Percentiles rank a stretch among this genome's conserved stretches.
Evolutionary conservation across 805 yeast species (phyloP).

Genomic region (Teunomyces stri): DNA sequence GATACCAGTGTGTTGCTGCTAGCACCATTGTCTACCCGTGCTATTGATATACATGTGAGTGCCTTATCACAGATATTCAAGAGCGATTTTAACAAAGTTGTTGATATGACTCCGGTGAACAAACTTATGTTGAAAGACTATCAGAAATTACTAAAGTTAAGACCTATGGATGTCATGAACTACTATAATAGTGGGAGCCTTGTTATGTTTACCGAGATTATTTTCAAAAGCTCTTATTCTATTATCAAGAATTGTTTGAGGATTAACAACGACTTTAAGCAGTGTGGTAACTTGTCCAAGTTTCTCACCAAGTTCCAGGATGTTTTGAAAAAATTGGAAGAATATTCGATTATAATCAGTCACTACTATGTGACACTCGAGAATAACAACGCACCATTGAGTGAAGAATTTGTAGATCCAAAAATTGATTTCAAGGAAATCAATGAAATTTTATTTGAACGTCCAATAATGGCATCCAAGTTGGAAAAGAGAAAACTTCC

Average conservation of each 20-base stretch:
- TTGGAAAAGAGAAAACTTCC: slow-evolving; percentile 23
- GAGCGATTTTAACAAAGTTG: not conserved
- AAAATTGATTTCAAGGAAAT: slow-evolving; percentile 22
- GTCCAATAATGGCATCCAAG: slow-evolving; percentile 26
- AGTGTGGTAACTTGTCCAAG: slow-evolving; percentile 58
- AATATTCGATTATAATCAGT: slow-evolving; percentile 40
- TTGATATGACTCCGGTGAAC: slow-evolving; percentile 6
- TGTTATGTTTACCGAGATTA: slow-evolving; percentile 48
- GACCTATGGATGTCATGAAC: slow-evolving; percentile 19
- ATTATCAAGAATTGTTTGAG: slow-evolving; percentile 67
- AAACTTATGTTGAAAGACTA: slow-evolving; percentile 24
- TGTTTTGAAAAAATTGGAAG: slow-evolving; percentile 38
- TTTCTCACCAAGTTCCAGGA: slow-evolving; percentile 46
- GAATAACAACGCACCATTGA: slow-evolving; percentile 17
- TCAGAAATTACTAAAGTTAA: slow-evolving; percentile 23
- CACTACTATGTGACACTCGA: slow-evolving; percentile 26
- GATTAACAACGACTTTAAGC: slow-evolving; percentile 67
- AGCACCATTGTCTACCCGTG: slow-evolving; percentile 43
- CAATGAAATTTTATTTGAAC: slow-evolving; percentile 24
- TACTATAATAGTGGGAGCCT: slow-evolving; percentile 28
- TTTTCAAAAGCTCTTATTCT: slow-evolving; percentile 50
- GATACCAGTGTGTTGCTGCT: slow-evolving; percentile 24
- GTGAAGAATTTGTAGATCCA: slow-evolving; percentile 12
- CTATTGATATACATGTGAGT: slow-evolving; percentile 31
- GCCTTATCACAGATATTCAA: slow-evolving; percentile 12